phyloP scores from a whole-genome alignment of 768 basidiomycete species.

The Podaxis sp. region DNA sequence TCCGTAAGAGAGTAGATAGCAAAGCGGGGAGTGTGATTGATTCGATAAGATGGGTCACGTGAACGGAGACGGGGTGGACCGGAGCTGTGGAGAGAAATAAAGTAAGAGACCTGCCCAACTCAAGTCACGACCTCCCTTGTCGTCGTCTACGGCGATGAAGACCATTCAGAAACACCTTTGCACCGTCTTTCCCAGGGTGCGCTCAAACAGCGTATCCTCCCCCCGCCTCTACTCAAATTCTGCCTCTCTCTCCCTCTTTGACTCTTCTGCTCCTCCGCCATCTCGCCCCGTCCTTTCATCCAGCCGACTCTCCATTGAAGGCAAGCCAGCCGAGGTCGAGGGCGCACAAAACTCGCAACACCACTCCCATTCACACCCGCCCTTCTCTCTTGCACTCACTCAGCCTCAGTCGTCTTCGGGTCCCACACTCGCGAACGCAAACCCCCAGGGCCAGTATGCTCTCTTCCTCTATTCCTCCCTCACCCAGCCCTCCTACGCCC shows the following conservation, averaged over 20 bases:
- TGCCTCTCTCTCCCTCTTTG: conserved; percentile 23
- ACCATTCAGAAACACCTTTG: conserved; percentile 53
- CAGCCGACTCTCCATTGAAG: conserved; percentile 19
- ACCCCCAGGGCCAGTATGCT: conserved; percentile 16
- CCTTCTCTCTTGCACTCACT: conserved; percentile 20
- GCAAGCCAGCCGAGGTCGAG: conserved; percentile 18
- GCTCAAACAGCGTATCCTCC: conserved; percentile 42
- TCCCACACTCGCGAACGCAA: conserved; percentile 5
- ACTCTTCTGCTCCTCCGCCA: conserved; percentile 22
- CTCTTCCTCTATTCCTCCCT: conserved; percentile 37
- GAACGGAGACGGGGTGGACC: neutral
- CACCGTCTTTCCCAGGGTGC: conserved; percentile 40
- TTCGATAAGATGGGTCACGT: neutral
- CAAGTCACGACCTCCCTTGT: neutral
- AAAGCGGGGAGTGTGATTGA: neutral
- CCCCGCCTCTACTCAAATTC: conserved; percentile 44
- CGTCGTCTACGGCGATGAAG: conserved; percentile 34
- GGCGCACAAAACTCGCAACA: conserved; percentile 17
- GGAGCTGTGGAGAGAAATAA: neutral
- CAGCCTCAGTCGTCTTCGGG: conserved; percentile 16
- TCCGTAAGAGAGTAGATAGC: too few species aligned
- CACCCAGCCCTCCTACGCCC: conserved; percentile 27
- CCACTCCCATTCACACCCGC: conserved; percentile 15
- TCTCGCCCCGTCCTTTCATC: conserved; percentile 20
- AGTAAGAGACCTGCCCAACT: neutral